Evolutionary conservation across 345 rosid species (phyloP), one percentile per base, ranked within the genome.

Genomic region (Euphorbia tirucalli): DNA sequence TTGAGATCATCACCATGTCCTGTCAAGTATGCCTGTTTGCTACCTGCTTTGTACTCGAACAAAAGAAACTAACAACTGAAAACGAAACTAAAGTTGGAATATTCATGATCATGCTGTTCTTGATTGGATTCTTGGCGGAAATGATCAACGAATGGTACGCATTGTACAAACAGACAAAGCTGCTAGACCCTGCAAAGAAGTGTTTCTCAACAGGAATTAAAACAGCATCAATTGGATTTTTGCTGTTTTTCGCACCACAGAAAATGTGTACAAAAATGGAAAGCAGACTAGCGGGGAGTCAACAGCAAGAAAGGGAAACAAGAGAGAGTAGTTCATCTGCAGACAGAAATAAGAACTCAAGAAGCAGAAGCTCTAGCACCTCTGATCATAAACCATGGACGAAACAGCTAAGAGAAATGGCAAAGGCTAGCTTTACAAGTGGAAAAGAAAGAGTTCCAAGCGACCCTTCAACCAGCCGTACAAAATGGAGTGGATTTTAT

Each of bases 401-500:
- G 46, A 87, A 78, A 83, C 97, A 92, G 62, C 86, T 90, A 19
- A 78, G 96, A 70, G 95, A 92, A 68, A 31, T 90, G 87, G 96
- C 96, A 27, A 90, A 81, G 79, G 87, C 91, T 7, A 89, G 98
- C 85, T 92, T 92, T 59, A 89, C 79, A 3, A 83, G 61, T 80
- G 93, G 88, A 39, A 84, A 86, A 73, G 74, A 79, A 61, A 85
- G 70, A 64, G 73, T 49, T 69, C 78, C 90, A 2, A 83, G 37
- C 24, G 97, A 90, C 83, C 98, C 97, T 62, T 92, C 98, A 0
- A 86, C 81, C 50, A 92, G 97, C 70, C 69, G 50, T 10, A 68
- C 87, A 1, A 91, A 84, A 70, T 89, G 89, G 98, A 90, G 90
- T 46, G 95, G 81, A 65, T 72, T 90, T 16, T 87, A 91, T 92